Base-by-base conservation (phyloP, 2,329 filamentous ascomycete species). In the Aspergillus bombycis region DNA sequence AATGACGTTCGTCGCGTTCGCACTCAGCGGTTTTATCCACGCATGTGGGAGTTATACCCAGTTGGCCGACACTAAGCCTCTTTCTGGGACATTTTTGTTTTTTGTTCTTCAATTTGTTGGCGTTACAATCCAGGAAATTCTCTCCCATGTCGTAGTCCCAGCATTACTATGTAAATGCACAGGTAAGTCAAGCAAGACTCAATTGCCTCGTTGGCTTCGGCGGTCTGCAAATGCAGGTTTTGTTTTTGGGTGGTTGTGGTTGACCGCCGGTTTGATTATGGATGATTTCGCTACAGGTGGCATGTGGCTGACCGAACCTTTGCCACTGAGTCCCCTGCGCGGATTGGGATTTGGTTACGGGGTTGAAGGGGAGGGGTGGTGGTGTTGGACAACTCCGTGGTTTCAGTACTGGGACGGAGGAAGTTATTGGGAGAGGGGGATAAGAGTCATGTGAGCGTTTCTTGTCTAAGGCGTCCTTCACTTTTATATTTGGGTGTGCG, bases 281-380 rank as follows among this genome's bases (percentile, higher is more conserved):
- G 88, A 96, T 72, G 94, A 97, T 71, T 88, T 96, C 74, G 85
- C 89, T 0, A 82, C 84, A 12, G 85, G 88, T 0, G 93, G 92
- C 0, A 72, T 96, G 0, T 97, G 91, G 91, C 77, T 96, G 16
- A 88, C 88, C 65, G 93, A 97, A 76, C 92, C 93, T 0, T 78
- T 96, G n/a, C 92, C 93, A 0, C 67, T 94, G 10, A 96, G 92
- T 60, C 73, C 85, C 0, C 72, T 93, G n/a, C 83, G 92, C 30
- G 86, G 84, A 2, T 38, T 94, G 19, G 89, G 91, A 0, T 80
- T 89, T 38, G 91, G 91, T 0, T 80, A 89, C 43, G 90, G 90
- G 0, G 79, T 80, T 1, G 77, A 82, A 21, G 86, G 84, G 0
- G 88, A 91, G 70, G 79, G 83, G 1, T 89, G 87, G 83, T 91